A percentile compares a stretch with the other conserved stretches of the same genome.
Evolutionary conservation across 768 basidiomycete genomes (phyloP).

Genomic region (Pulveroboletus ravenelii): DNA sequence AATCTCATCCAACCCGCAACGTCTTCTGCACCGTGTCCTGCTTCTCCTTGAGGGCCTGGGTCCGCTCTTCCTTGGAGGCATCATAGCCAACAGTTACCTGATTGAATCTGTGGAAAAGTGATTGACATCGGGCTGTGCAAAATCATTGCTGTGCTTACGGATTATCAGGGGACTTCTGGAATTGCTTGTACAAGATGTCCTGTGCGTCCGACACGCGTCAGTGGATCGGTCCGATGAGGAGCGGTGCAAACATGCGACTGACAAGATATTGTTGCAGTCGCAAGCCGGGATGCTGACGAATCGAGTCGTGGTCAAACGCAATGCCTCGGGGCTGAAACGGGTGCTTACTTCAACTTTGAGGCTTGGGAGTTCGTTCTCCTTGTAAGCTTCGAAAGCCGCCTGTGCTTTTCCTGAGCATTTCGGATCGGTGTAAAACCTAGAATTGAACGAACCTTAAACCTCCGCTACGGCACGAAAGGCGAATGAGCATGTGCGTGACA

Average conservation of each 20-base stretch:
- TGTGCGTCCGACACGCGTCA: constrained; percentile 27
- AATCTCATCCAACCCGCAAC: constrained; percentile 40
- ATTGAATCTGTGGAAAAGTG: constrained; percentile 59
- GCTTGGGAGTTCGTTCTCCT: constrained; percentile 81
- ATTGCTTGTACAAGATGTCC: constrained; percentile 88
- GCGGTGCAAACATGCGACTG: constrained; percentile 9
- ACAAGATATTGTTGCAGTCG: constrained; percentile 89
- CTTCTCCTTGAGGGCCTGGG: constrained; percentile 68
- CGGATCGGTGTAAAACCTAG: not conserved
- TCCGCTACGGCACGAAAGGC: constrained; percentile 48
- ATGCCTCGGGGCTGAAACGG: not conserved
- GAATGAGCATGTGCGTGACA: constrained; percentile 9
- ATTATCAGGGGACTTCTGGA: constrained; percentile 95
- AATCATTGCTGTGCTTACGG: constrained; percentile 51
- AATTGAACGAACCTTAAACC: constrained; percentile 65
- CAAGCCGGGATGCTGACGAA: constrained; percentile 73
- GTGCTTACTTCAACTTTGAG: constrained; percentile 61
- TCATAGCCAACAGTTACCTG: constrained; percentile 77
- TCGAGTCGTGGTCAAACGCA: constrained; percentile 6
- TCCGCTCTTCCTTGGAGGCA: constrained; percentile 81
- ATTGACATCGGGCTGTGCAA: constrained; percentile 7
- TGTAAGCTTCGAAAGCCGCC: constrained; percentile 89
- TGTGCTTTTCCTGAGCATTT: constrained; percentile 24
- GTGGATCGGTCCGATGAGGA: not conserved
- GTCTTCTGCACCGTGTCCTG: constrained; percentile 61